phyloP scores from a whole-genome alignment of 148 eudicot species.

The Vaccinium vitisidaea region DNA sequence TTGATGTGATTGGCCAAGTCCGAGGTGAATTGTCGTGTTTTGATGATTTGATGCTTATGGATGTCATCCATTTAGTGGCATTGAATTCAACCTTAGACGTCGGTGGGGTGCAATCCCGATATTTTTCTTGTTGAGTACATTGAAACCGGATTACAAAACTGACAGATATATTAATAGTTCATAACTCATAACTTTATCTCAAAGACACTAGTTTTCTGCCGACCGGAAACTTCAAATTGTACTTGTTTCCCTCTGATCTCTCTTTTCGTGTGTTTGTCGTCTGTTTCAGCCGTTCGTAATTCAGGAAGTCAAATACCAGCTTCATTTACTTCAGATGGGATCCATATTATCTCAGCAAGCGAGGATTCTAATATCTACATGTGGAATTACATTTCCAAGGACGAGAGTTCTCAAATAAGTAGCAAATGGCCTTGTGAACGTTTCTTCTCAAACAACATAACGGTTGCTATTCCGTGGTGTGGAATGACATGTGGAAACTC shows the following conservation, averaged over 20 bases:
- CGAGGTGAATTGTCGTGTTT: slow-evolving; percentile 36
- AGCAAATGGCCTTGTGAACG: slow-evolving; percentile 55
- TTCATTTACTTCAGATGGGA: slow-evolving; percentile 63
- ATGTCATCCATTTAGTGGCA: neutral
- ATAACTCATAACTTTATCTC: neutral
- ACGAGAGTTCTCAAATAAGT: slow-evolving; percentile 25
- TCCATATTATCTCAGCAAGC: slow-evolving; percentile 62
- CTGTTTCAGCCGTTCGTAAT: slow-evolving; percentile 41
- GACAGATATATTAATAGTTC: neutral
- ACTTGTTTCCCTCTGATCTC: neutral
- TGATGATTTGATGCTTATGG: neutral
- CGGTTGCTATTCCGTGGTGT: slow-evolving; percentile 76
- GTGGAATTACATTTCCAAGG: slow-evolving; percentile 51
- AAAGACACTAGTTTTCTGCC: neutral
- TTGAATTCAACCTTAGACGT: neutral
- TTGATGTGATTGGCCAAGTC: slow-evolving; percentile 56
- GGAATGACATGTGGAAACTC: slow-evolving; percentile 37
- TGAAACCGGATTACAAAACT: neutral
- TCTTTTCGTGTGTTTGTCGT: neutral
- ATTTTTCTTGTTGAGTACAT: neutral
- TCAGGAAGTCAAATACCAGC: slow-evolving; percentile 56
- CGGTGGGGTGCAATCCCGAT: neutral
- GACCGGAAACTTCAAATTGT: neutral
- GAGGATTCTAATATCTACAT: slow-evolving; percentile 69
- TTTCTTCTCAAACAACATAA: slow-evolving; percentile 51